These are phyloP conservation scores for Pseudomicrostroma phylloplanum DNA, from an alignment of 1,284 basidiomycete genomes.

Conservation along the genomic window DNA sequence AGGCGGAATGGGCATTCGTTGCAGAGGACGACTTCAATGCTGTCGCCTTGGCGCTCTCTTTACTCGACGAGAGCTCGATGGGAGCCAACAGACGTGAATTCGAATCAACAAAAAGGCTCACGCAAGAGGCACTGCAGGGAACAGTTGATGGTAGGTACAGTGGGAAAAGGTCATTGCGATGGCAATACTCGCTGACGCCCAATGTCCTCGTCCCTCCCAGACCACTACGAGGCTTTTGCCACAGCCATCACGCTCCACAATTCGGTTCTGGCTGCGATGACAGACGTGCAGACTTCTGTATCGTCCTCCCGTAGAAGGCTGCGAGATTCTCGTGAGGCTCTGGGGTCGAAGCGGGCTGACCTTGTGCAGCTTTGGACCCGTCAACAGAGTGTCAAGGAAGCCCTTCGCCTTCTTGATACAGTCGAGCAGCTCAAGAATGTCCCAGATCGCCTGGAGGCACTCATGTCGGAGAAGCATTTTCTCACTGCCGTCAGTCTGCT, in stretches of 20 bases:
- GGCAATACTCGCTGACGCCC: too few species aligned
- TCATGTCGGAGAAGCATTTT: constrained; percentile 93
- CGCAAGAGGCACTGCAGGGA: constrained; percentile 43
- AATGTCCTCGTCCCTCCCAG: too few species aligned
- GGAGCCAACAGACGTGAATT: constrained; percentile 37
- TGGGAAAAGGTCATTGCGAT: not conserved
- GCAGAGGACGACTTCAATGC: constrained; percentile 46
- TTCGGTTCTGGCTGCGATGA: constrained; percentile 35
- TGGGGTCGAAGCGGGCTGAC: constrained; percentile 44
- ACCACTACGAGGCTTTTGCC: constrained; percentile 40
- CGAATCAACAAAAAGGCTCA: constrained; percentile 33
- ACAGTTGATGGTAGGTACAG: constrained; percentile 33
- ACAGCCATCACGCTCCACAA: constrained; percentile 48
- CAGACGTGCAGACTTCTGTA: constrained; percentile 35
- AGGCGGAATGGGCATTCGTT: constrained; percentile 45
- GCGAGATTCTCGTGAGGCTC: constrained; percentile 42
- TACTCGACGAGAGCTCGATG: constrained; percentile 42
- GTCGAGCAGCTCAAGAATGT: constrained; percentile 69
- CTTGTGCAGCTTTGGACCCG: constrained; percentile 50
- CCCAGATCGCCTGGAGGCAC: constrained; percentile 81
- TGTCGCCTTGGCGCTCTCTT: constrained; percentile 38
- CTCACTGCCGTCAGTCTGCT: constrained; percentile 83
- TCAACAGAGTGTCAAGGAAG: constrained; percentile 43
- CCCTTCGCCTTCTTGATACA: constrained; percentile 36
- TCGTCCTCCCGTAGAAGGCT: constrained; percentile 32